Percentiles rank a stretch among this genome's conserved stretches.
phyloP scores from a whole-genome alignment of 1,139 yeast species.

The Suhomyces anneliseae region DNA sequence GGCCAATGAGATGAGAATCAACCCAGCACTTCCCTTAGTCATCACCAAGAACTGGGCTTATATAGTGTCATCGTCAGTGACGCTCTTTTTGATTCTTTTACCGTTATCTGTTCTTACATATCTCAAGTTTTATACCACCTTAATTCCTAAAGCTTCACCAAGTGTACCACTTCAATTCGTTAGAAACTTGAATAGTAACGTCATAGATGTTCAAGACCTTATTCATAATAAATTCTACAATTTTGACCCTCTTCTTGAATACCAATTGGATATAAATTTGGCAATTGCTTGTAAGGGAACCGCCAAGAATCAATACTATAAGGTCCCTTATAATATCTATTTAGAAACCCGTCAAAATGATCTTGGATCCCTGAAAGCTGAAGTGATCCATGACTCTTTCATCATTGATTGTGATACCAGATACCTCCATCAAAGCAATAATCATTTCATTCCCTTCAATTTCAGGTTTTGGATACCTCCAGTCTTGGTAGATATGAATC shows the following conservation, averaged over 20 bases:
- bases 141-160: slow-evolving; percentile 35
- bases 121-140: slow-evolving; percentile 34
- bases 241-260: slow-evolving; percentile 15
- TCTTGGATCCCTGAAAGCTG: background rate
- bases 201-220: slow-evolving; percentile 2
- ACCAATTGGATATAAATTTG: slow-evolving; percentile 24
- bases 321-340: slow-evolving; percentile 11
- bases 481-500: slow-evolving; percentile 24
- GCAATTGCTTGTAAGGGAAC: slow-evolving; percentile 31
- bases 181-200: slow-evolving; percentile 4
- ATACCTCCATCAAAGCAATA: slow-evolving; percentile 28
- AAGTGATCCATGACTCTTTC: slow-evolving; percentile 11
- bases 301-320: slow-evolving; percentile 8
- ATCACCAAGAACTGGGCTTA: slow-evolving; percentile 5
- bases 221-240: slow-evolving; percentile 2
- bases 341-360: slow-evolving; percentile 2
- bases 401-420: slow-evolving; percentile 33
- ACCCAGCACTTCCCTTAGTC: slow-evolving; percentile 1
- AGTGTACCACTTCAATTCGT: slow-evolving; percentile 26
- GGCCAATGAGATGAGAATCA: slow-evolving; percentile 1
- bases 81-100: slow-evolving; percentile 26
- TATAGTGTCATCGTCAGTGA: slow-evolving; percentile 6
- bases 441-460: slow-evolving; percentile 36
- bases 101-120: slow-evolving; percentile 41
- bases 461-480: slow-evolving; percentile 43